phyloP scores from a whole-genome alignment of 2,329 filamentous ascomycete species.

The Aureobasidium namibiae region DNA sequence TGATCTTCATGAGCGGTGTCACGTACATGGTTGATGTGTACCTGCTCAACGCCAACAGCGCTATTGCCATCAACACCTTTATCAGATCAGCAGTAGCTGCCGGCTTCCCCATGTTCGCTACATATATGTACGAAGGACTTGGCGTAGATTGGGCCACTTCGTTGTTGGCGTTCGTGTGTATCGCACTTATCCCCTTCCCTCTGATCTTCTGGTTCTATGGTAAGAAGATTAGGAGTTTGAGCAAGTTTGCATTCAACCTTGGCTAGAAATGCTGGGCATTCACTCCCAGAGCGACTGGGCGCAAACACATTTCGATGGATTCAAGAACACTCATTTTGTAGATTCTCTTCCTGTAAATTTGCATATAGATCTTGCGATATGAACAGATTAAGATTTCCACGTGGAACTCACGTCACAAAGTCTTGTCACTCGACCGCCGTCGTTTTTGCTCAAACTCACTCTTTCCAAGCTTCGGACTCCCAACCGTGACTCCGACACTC shows the following conservation, averaged over 20 bases:
- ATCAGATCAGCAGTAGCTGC: conserved; percentile 28
- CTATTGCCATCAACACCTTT: conserved; percentile 29
- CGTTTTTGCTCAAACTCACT: neutral
- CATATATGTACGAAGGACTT: conserved; percentile 27
- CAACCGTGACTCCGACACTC: neutral
- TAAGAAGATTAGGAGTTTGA: conserved; percentile 19
- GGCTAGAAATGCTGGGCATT: neutral
- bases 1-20: conserved; percentile 14
- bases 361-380: neutral
- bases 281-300: neutral
- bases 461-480: neutral
- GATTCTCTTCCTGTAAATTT: neutral
- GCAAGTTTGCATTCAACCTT: conserved; percentile 18
- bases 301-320: neutral
- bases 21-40: conserved; percentile 29
- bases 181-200: conserved; percentile 24
- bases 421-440: neutral
- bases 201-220: conserved; percentile 25
- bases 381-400: neutral
- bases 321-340: neutral
- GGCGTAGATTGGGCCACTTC: conserved; percentile 28
- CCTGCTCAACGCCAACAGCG: conserved; percentile 22
- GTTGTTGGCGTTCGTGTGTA: conserved; percentile 26
- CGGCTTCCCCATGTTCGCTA: conserved; percentile 27
- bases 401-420: neutral